phyloP scores from a whole-genome alignment of 768 basidiomycete genomes.

The Boletales sp. region DNA sequence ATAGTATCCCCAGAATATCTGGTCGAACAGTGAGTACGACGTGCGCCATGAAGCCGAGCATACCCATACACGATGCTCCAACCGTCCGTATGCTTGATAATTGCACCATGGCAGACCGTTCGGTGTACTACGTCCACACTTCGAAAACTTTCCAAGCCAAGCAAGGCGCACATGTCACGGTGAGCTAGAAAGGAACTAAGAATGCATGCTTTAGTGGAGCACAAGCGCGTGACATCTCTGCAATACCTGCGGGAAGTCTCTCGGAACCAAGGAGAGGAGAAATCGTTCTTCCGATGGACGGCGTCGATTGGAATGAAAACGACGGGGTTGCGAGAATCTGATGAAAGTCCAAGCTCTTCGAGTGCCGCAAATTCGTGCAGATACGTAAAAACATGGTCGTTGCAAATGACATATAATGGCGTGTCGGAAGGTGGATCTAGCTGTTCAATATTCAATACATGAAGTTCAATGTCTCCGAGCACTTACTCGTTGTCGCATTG shows the following conservation, averaged over 20 bases:
- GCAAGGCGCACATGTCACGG: slow-evolving; percentile 41
- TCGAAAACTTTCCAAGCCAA: slow-evolving; percentile 57
- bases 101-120: slow-evolving; percentile 66
- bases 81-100: slow-evolving; percentile 61
- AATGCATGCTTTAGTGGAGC: neutral
- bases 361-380: slow-evolving; percentile 70
- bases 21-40: neutral
- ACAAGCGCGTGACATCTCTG: neutral
- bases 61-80: slow-evolving; percentile 40
- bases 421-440: slow-evolving; percentile 56
- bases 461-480: neutral
- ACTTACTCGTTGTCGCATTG: slow-evolving; percentile 62
- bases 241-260: slow-evolving; percentile 4
- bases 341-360: slow-evolving; percentile 64
- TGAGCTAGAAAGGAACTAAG: slow-evolving; percentile 44
- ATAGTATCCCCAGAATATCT: slow-evolving; percentile 93
- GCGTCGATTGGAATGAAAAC: slow-evolving; percentile 54
- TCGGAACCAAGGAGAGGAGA: slow-evolving; percentile 28
- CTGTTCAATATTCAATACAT: slow-evolving; percentile 34
- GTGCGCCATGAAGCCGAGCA: neutral
- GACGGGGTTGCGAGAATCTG: slow-evolving; percentile 47
- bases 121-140: slow-evolving; percentile 76
- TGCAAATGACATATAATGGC: slow-evolving; percentile 70
- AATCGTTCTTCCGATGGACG: slow-evolving; percentile 43
- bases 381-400: slow-evolving; percentile 55